Evolutionary conservation across 2,329 filamentous ascomycete species (phyloP).

Genomic region (Lachnellula occidentalis): DNA sequence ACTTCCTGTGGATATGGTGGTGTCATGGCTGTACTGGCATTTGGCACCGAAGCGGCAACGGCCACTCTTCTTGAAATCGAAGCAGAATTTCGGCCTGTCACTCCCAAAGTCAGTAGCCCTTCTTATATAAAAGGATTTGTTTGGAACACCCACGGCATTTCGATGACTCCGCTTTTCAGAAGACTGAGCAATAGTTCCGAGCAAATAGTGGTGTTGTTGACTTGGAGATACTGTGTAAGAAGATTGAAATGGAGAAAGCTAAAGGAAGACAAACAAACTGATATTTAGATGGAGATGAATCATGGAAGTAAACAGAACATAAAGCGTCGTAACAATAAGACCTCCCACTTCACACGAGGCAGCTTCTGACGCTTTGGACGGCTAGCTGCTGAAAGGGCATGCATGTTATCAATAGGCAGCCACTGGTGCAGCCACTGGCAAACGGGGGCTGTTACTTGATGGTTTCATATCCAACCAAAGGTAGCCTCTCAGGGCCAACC

Average conservation of each 20-base stretch:
- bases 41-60: slow-evolving; percentile 15
- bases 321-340: slow-evolving; percentile 6
- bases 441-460: slow-evolving; percentile 9
- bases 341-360: background rate
- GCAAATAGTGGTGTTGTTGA: slow-evolving; percentile 2
- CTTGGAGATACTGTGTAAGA: slow-evolving; percentile 4
- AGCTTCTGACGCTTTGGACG: slow-evolving; percentile 5
- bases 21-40: slow-evolving; percentile 20
- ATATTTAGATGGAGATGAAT: too few species aligned
- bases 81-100: slow-evolving; percentile 17
- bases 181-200: slow-evolving; percentile 10
- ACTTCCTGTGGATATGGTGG: slow-evolving; percentile 6
- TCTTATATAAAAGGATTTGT: slow-evolving; percentile 3
- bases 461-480: slow-evolving; percentile 2
- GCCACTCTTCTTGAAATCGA: slow-evolving; percentile 17
- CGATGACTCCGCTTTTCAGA: slow-evolving; percentile 6
- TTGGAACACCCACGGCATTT: slow-evolving; percentile 15
- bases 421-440: slow-evolving; percentile 4
- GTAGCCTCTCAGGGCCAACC: slow-evolving; percentile 1
- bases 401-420: slow-evolving; percentile 8
- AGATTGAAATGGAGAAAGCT: slow-evolving; percentile 4
- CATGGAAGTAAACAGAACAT: slow-evolving; percentile 3
- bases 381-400: slow-evolving; percentile 8
- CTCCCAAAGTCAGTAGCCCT: slow-evolving; percentile 14
- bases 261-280: background rate